Conservation (phyloP, 106 monocot species). For the Dendrobium chrysotoxum region DNA sequence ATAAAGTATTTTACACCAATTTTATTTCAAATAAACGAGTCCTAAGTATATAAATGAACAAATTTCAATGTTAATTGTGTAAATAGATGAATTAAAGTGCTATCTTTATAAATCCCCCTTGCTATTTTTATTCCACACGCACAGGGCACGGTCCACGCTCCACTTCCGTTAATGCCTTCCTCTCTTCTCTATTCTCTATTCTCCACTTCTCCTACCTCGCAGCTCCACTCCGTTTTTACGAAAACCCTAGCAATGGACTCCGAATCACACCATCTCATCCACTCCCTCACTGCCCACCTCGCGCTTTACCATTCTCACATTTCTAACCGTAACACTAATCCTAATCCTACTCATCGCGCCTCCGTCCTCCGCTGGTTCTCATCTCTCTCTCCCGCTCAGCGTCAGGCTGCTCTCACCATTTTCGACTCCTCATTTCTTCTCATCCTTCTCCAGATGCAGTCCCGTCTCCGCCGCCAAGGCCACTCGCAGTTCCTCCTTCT, state of each 20-base stretch:
- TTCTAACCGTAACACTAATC: slow-evolving; percentile 14
- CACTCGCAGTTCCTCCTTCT: slow-evolving; percentile 73
- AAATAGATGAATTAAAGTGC: no score
- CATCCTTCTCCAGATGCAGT: slow-evolving; percentile 56
- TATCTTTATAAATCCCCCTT: no score
- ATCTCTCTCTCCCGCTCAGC: slow-evolving; percentile 42
- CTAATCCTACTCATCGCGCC: slow-evolving; percentile 31
- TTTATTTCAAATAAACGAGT: no score
- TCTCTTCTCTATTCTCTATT: no score
- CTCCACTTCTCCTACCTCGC: neutral
- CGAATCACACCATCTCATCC: slow-evolving; percentile 33
- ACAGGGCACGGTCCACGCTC: no score
- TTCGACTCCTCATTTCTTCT: slow-evolving; percentile 38
- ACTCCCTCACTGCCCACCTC: slow-evolving; percentile 78
- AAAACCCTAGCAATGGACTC: slow-evolving; percentile 19
- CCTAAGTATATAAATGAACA: no score
- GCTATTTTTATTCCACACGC: no score
- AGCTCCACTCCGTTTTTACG: neutral
- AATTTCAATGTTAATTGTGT: no score
- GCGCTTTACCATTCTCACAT: slow-evolving; percentile 56
- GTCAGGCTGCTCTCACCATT: slow-evolving; percentile 57
- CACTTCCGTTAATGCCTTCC: no score
- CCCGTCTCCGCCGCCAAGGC: slow-evolving; percentile 38
- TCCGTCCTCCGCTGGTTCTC: slow-evolving; percentile 72
- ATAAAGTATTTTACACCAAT: no score